Conservation (phyloP, 768 basidiomycete genomes). For the Trametes meyenii region DNA sequence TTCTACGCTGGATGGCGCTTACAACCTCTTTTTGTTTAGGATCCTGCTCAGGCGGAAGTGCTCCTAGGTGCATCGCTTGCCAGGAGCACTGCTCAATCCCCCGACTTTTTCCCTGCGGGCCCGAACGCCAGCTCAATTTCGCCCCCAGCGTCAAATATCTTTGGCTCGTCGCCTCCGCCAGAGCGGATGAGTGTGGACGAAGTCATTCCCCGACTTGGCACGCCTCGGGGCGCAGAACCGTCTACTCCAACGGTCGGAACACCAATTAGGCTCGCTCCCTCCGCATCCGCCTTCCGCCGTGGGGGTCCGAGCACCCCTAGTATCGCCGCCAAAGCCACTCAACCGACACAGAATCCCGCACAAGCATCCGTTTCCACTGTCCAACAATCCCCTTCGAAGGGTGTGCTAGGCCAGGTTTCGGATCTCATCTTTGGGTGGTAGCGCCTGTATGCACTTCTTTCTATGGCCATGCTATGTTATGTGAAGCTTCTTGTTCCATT, state of each 20-base stretch:
- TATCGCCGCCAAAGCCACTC: conserved; percentile 10
- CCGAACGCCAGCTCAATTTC: conserved; percentile 31
- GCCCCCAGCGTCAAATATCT: conserved; percentile 40
- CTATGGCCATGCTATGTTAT: neutral
- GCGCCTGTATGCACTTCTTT: conserved; percentile 9
- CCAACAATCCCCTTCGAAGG: conserved; percentile 49
- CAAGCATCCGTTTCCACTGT: conserved; percentile 34
- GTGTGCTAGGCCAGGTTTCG: conserved; percentile 72
- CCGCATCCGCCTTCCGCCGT: conserved; percentile 71
- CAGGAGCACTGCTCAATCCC: conserved; percentile 24
- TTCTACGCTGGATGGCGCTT: neutral
- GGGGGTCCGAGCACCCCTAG: conserved; percentile 31
- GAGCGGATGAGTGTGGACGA: conserved; percentile 27
- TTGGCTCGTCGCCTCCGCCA: conserved; percentile 33
- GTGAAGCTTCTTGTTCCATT: neutral
- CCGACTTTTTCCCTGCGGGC: conserved; percentile 23
- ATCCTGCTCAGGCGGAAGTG: conserved; percentile 59
- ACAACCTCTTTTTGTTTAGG: conserved; percentile 41
- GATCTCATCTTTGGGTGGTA: conserved; percentile 87
- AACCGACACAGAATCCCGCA: conserved; percentile 8
- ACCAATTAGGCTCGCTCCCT: conserved; percentile 72
- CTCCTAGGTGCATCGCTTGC: conserved; percentile 44
- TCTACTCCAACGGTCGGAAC: conserved; percentile 59
- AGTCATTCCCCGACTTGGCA: conserved; percentile 44
- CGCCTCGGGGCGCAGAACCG: conserved; percentile 19